Evolutionary conservation across 2,329 filamentous ascomycete genomes (phyloP).

Genomic region (Coniochaeta sp.): DNA sequence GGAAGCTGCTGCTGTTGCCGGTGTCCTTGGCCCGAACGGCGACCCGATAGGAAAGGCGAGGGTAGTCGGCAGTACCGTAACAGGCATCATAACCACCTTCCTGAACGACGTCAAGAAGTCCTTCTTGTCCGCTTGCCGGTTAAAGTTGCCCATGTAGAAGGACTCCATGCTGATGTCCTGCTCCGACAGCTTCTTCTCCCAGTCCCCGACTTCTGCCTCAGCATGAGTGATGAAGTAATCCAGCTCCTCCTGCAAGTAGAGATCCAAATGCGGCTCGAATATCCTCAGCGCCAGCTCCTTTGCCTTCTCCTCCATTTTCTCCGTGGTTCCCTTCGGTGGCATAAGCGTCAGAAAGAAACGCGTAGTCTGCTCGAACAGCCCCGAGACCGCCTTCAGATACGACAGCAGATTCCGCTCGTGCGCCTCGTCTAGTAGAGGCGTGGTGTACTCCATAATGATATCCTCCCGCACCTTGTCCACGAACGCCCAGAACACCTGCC

Average conservation of each 20-base stretch:
- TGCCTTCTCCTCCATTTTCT: conserved; percentile 51
- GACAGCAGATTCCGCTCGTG: conserved; percentile 67
- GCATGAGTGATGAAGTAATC: conserved; percentile 75
- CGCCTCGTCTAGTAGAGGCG: conserved; percentile 77
- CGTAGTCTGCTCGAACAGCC: conserved; percentile 79
- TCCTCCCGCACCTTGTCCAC: conserved; percentile 79
- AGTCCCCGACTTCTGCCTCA: conserved; percentile 69
- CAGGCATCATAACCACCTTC: conserved; percentile 98
- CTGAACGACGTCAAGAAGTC: conserved; percentile 96
- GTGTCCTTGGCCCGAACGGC: conserved; percentile 44
- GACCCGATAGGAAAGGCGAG: conserved; percentile 46
- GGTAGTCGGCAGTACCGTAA: conserved; percentile 71
- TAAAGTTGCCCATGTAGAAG: conserved; percentile 93
- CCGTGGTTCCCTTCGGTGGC: conserved; percentile 51
- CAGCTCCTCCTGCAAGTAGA: conserved; percentile 88
- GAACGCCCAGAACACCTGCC: conserved; percentile 68
- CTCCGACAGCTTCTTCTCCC: conserved; percentile 88
- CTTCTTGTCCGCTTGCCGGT: conserved; percentile 89
- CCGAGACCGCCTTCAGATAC: conserved; percentile 81
- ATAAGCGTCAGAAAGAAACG: conserved; percentile 68
- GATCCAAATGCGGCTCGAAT: conserved; percentile 88
- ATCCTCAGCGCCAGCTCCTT: conserved; percentile 62
- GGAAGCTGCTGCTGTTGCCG: conserved; percentile 15
- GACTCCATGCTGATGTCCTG: conserved; percentile 87
- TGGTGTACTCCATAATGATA: conserved; percentile 79